A percentile compares a stretch with the other conserved stretches of the same genome.
Evolutionary conservation across 805 yeast species (phyloP).

Genomic region (Monosporozyma yasuniensis): DNA sequence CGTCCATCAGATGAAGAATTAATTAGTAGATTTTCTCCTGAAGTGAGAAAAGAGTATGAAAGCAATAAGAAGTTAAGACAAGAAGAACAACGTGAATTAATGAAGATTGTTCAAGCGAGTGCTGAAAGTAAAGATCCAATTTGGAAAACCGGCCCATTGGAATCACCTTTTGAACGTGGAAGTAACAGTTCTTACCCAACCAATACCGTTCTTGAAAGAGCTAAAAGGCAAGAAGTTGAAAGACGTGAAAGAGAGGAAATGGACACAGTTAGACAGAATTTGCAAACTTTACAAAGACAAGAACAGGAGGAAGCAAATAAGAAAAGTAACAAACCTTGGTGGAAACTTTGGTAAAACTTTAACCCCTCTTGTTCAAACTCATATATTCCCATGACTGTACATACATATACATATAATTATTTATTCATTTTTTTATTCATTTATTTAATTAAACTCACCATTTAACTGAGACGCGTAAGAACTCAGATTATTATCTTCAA

Average conservation of each 20-base stretch:
- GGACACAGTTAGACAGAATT: background rate
- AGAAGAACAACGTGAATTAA: constrained; percentile 60
- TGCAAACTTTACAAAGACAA: background rate
- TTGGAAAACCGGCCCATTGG: constrained; percentile 70
- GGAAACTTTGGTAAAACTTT: constrained; percentile 8
- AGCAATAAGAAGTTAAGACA: constrained; percentile 51
- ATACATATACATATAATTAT: background rate
- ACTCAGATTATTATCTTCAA: background rate
- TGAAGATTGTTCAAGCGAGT: constrained; percentile 56
- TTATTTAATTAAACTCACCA: background rate
- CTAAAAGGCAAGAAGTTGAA: constrained; percentile 3
- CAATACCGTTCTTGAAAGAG: background rate
- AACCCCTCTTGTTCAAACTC: background rate
- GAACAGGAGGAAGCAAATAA: constrained; percentile 5
- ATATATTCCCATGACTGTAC: background rate
- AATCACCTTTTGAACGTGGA: constrained; percentile 52
- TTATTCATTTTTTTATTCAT: background rate
- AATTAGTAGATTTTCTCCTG: constrained; percentile 70
- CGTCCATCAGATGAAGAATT: constrained; percentile 82
- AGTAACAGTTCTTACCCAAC: background rate
- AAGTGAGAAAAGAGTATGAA: constrained; percentile 67
- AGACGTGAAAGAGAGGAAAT: constrained; percentile 1
- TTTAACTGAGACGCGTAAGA: background rate
- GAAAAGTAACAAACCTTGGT: constrained; percentile 4
- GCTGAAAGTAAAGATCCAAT: constrained; percentile 65